Base-by-base conservation (phyloP, 2,329 filamentous ascomycete species). In the Macroventuria anomochaeta region DNA sequence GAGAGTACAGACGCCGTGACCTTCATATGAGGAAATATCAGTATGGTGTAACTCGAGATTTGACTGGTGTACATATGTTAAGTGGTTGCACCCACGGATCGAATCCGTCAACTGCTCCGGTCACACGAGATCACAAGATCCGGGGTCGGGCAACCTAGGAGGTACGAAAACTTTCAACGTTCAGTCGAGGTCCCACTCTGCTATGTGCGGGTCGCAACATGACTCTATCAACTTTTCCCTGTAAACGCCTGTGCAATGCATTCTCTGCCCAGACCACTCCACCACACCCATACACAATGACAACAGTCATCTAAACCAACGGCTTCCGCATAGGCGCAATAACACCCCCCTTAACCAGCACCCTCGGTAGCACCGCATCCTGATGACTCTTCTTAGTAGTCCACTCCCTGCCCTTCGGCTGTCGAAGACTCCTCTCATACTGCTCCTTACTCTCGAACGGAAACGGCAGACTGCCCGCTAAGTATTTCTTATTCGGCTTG, bases 311-410 rank as follows among this genome's bases (percentile, higher is more conserved):
- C 26, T 56, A 70, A 29, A 83, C 72, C 63, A 83, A 70, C 15
- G 93, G 93, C 78, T 89, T 93, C 53, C 88, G 86, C 84, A 99
- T 90, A 33, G 95, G 90, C 67, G 86, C 84, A 76, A 99, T 95
- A 75, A 99, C 92, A 39, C 95, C 95, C 77, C 93, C 90, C 81
- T 96, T 97, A 74, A 96, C 80, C 74, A 97, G 81, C 62, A 97
- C 84, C 66, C 91, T 86, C 53, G 95, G 95, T 83, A 93, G 96
- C 55, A 90, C 96, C 57, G 85, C 85, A 65, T 89, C 86, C 80
- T 97, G 93, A 83, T 95, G 95, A 12, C 89, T 91, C 79, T 91
- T 87, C 83, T 96, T 97, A n/a, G 93, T 97, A 64, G 88, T 87
- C 93, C 93, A 99, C 76, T 99, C 93, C 13, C 89, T 91, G 1